phyloP scores from a whole-genome alignment of 2,329 filamentous ascomycete species.

The Sordariomycetes sp. region DNA sequence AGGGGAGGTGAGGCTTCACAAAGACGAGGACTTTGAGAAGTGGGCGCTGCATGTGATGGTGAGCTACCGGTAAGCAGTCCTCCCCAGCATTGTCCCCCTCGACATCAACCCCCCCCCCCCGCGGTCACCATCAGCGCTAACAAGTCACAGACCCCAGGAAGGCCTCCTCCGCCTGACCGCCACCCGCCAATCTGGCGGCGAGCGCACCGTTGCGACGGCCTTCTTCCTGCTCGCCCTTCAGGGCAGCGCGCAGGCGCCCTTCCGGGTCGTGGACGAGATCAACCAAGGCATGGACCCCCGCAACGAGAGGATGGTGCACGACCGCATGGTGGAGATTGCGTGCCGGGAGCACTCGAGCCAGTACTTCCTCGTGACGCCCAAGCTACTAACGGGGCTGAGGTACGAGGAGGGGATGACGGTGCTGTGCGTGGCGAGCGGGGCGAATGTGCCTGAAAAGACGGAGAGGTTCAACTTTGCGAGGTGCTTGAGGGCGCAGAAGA shows the following conservation, averaged over 20 bases:
- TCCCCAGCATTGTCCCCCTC: not conserved
- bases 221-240: conserved; percentile 99
- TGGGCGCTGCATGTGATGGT: conserved; percentile 94
- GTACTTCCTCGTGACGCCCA: conserved; percentile 97
- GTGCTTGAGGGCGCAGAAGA: conserved; percentile 28
- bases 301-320: conserved; percentile 96
- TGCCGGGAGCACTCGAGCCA: conserved; percentile 68
- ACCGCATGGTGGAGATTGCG: conserved; percentile 95
- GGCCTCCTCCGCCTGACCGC: conserved; percentile 46
- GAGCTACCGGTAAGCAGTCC: conserved; percentile 63
- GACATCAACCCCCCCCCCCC: no score
- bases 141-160: conserved; percentile 6
- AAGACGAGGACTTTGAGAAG: conserved; percentile 83
- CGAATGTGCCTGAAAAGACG: conserved; percentile 48
- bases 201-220: conserved; percentile 91
- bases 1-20: conserved; percentile 77
- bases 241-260: conserved; percentile 82
- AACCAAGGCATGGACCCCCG: conserved; percentile 99
- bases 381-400: conserved; percentile 70
- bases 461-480: conserved; percentile 33
- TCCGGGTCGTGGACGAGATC: conserved; percentile 98
- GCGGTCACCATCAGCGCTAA: conserved; percentile 6
- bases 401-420: conserved; percentile 90
- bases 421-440: conserved; percentile 84
- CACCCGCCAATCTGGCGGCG: conserved; percentile 90